Conservation (phyloP, 306 rosid species). For the Rosa persica region DNA sequence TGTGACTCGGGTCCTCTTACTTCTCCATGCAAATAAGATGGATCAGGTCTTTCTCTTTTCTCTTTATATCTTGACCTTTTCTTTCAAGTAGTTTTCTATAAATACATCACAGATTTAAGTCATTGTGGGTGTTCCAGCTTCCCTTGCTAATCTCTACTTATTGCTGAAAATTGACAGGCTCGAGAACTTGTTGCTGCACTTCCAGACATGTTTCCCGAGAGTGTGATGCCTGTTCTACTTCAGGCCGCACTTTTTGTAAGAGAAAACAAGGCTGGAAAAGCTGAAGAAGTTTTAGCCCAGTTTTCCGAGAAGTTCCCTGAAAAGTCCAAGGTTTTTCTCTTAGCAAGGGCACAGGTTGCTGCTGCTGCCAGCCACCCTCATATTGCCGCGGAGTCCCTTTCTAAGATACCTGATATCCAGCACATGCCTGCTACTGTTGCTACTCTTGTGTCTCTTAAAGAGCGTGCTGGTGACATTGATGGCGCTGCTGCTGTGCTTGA, state of each 20-base stretch:
- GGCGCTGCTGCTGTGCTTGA: conserved; percentile 90
- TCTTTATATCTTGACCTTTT: conserved; percentile 3
- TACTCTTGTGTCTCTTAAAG: conserved; percentile 86
- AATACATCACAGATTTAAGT: background rate
- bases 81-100: conserved; percentile 5
- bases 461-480: conserved; percentile 82
- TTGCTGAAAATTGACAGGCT: conserved; percentile 48
- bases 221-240: conserved; percentile 67
- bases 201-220: conserved; percentile 73
- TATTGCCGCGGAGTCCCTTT: conserved; percentile 84
- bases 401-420: conserved; percentile 77
- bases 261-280: conserved; percentile 91
- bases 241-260: conserved; percentile 87
- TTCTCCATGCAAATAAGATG: conserved; percentile 84
- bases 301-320: conserved; percentile 79
- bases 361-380: conserved; percentile 88
- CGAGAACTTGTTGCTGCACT: conserved; percentile 81
- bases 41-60: conserved; percentile 65
- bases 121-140: conserved; percentile 15
- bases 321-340: conserved; percentile 61
- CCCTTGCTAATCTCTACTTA: conserved; percentile 27
- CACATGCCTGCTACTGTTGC: conserved; percentile 96
- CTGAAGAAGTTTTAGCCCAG: conserved; percentile 80
- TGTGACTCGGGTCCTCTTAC: conserved; percentile 78
- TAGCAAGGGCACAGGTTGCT: conserved; percentile 94